A percentile compares a stretch with the other conserved stretches of the same genome.
Conservation (phyloP, 208 protist genomes). For the Tritrichomonas foetus region DNA sequence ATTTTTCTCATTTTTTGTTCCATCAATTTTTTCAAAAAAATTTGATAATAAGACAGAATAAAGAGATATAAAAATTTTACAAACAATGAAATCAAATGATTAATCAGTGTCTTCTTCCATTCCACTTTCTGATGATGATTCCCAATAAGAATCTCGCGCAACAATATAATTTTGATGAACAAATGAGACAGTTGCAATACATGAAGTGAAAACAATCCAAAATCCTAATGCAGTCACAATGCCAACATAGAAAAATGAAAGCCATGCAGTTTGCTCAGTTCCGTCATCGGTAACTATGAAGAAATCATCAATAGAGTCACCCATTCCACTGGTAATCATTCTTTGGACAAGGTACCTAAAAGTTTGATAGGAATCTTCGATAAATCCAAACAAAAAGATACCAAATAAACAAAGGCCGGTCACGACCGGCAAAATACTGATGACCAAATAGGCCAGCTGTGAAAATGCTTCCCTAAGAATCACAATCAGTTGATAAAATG, state of each 20-base stretch:
- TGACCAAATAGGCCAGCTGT: neutral
- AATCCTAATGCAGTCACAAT: neutral
- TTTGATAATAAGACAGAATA: no score
- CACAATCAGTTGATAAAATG: neutral
- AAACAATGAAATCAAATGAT: no score
- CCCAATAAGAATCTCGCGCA: neutral
- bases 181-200: constrained; percentile 1
- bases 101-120: neutral
- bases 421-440: neutral
- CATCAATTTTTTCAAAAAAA: no score
- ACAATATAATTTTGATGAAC: neutral
- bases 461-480: neutral
- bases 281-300: constrained; percentile 32
- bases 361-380: neutral
- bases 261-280: neutral
- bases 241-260: neutral
- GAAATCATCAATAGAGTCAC: constrained; percentile 31
- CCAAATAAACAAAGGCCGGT: neutral
- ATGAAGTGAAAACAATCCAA: constrained; percentile 37
- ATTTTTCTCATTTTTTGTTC: no score
- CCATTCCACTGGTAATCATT: neutral
- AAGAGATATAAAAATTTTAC: no score
- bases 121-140: neutral
- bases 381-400: neutral
- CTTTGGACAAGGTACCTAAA: neutral